These are phyloP conservation scores for Tephrocybe sp. DNA, from an alignment of 768 basidiomycete species.

Conservation along the genomic window DNA sequence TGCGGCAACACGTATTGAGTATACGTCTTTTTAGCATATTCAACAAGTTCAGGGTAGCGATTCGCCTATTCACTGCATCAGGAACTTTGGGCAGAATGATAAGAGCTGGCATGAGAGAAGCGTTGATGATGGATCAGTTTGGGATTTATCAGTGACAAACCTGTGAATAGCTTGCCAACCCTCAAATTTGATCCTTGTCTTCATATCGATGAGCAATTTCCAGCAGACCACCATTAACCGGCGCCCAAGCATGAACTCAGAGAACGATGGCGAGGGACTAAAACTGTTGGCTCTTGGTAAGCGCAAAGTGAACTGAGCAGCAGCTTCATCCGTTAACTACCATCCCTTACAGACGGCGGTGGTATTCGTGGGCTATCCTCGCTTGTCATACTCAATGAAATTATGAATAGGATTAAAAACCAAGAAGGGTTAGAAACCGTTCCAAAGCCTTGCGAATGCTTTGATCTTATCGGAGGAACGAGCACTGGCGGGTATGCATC, in stretches of 20 bases:
- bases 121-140: too few relatives aligned
- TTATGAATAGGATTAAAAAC: conserved; percentile 4
- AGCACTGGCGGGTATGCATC: conserved; percentile 23
- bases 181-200: too few relatives aligned
- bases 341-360: conserved; percentile 4
- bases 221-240: too few relatives aligned
- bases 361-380: conserved; percentile 6
- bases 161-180: too few relatives aligned
- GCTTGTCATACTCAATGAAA: conserved; percentile 5
- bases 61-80: too few relatives aligned
- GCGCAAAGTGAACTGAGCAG: neutral
- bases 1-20: too few relatives aligned
- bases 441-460: conserved; percentile 21
- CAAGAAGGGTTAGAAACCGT: neutral
- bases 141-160: too few relatives aligned
- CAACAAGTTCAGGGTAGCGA: too few relatives aligned
- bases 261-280: neutral
- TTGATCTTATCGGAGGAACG: conserved; percentile 24
- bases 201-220: too few relatives aligned
- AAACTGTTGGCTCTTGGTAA: conserved; percentile 1
- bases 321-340: neutral
- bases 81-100: too few relatives aligned
- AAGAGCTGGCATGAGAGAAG: too few relatives aligned
- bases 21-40: too few relatives aligned
- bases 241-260: neutral